Evolutionary conservation across 306 rosid genomes (phyloP).

Genomic region (Vachellia collinsii): DNA sequence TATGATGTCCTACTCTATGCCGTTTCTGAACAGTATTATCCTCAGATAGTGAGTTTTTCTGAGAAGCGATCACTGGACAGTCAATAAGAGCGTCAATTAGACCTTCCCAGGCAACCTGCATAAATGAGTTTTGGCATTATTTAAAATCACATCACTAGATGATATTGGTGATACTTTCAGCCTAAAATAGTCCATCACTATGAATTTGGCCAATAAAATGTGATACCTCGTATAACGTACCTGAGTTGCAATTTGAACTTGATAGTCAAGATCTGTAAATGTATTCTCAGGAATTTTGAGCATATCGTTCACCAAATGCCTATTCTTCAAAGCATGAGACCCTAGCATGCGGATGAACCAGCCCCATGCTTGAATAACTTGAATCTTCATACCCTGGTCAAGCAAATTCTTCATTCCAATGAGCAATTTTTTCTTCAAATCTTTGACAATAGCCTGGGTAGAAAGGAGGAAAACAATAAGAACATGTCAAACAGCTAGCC

Average conservation of each 20-base stretch:
- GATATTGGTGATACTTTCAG: slow-evolving; percentile 25
- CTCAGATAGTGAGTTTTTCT: slow-evolving; percentile 41
- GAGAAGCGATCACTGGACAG: slow-evolving; percentile 40
- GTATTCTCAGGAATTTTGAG: slow-evolving; percentile 80
- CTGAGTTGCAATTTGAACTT: slow-evolving; percentile 86
- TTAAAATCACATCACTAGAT: slow-evolving; percentile 16
- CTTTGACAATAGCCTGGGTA: slow-evolving; percentile 65
- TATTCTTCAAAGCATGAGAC: slow-evolving; percentile 66
- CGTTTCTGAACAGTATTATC: slow-evolving; percentile 33
- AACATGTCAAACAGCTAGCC: slow-evolving; percentile 22
- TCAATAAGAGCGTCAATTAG: slow-evolving; percentile 78
- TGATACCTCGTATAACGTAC: slow-evolving; percentile 45
- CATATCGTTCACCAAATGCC: slow-evolving; percentile 71
- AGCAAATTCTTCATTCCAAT: slow-evolving; percentile 61
- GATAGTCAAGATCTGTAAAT: slow-evolving; percentile 79
- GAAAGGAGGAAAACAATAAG: not conserved
- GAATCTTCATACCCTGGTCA: slow-evolving; percentile 72
- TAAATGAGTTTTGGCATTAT: not conserved
- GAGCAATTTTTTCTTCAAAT: slow-evolving; percentile 71
- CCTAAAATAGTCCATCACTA: slow-evolving; percentile 28
- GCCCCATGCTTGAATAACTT: slow-evolving; percentile 82
- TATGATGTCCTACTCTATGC: slow-evolving; percentile 33
- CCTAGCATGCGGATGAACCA: slow-evolving; percentile 84
- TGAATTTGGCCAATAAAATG: slow-evolving; percentile 38
- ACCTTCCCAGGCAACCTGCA: slow-evolving; percentile 92